These are phyloP conservation scores for Ramalina peruviana DNA, from an alignment of 495 filamentous ascomycete genomes.

Conservation along the genomic window DNA sequence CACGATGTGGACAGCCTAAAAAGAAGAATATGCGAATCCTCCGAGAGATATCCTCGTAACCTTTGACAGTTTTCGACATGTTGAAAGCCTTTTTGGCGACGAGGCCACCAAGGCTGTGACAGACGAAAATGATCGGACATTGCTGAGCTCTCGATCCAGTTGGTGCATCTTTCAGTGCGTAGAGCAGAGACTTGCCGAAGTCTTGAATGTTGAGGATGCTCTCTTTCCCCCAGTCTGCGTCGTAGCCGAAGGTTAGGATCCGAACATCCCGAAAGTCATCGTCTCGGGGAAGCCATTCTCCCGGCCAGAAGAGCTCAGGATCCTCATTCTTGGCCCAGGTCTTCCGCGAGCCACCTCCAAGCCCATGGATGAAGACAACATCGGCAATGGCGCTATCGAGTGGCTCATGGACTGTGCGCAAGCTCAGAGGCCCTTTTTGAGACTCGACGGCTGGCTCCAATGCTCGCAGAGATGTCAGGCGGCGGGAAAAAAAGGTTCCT, in stretches of 20 bases:
- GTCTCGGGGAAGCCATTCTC: slow-evolving; percentile 26
- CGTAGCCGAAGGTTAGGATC: slow-evolving; percentile 28
- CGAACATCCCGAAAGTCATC: slow-evolving; percentile 19
- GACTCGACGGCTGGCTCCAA: background rate
- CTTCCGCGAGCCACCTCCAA: slow-evolving; percentile 21
- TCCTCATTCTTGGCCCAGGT: slow-evolving; percentile 23
- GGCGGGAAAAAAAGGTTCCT: too few relatives aligned
- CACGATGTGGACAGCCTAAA: slow-evolving; percentile 38
- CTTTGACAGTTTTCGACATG: slow-evolving; percentile 11
- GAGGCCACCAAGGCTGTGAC: slow-evolving; percentile 41
- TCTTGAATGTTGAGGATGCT: slow-evolving; percentile 29
- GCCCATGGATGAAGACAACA: slow-evolving; percentile 26
- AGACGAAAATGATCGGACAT: slow-evolving; percentile 29
- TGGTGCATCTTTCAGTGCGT: slow-evolving; percentile 23
- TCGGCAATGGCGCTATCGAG: slow-evolving; percentile 10
- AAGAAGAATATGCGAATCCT: slow-evolving; percentile 35
- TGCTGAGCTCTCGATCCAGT: slow-evolving; percentile 1
- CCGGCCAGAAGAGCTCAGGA: slow-evolving; percentile 22
- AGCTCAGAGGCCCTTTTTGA: slow-evolving; percentile 20
- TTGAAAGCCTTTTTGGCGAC: slow-evolving; percentile 34
- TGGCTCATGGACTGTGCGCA: slow-evolving; percentile 22
- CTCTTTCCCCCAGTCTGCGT: slow-evolving; percentile 21
- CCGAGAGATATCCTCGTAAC: slow-evolving; percentile 14
- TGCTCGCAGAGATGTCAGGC: too few relatives aligned
- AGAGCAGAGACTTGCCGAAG: slow-evolving; percentile 30